phyloP scores from a whole-genome alignment of 2,329 filamentous ascomycete species.

The Chaetomium olivaceum region DNA sequence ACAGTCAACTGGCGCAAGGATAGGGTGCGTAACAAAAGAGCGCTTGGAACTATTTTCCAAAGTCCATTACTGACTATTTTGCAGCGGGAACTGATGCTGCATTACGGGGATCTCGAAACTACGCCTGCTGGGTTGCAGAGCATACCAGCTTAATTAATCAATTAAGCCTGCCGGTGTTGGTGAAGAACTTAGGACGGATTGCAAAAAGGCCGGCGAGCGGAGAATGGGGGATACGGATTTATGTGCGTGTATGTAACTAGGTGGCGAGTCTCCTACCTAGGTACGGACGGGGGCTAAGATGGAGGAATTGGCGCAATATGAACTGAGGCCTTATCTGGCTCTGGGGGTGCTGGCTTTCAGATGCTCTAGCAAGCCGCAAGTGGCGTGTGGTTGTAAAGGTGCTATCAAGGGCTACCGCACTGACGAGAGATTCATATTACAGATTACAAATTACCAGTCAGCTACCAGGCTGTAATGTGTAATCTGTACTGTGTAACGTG shows the following conservation, averaged over 20 bases:
- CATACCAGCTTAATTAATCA: constrained; percentile 16
- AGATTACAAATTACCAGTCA: too few species aligned
- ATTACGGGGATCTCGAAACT: constrained; percentile 58
- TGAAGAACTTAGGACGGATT: neutral
- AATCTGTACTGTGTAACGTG: constrained; percentile 5
- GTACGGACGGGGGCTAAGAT: neutral
- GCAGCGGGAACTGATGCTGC: constrained; percentile 61
- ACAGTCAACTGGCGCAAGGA: constrained; percentile 63
- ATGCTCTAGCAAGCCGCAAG: neutral
- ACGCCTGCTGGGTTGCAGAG: constrained; percentile 18
- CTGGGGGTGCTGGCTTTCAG: neutral
- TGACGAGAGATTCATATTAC: too few species aligned
- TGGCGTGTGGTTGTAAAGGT: neutral
- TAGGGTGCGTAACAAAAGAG: constrained; percentile 45
- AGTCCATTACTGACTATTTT: constrained; percentile 24
- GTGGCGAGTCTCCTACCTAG: neutral
- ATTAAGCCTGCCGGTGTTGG: neutral
- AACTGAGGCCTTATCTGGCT: neutral
- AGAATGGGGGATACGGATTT: neutral
- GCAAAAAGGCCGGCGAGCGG: neutral
- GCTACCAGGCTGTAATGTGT: too few species aligned
- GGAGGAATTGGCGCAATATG: constrained; percentile 15
- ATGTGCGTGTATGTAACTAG: constrained; percentile 14
- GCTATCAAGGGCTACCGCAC: too few species aligned
- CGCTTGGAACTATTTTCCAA: neutral